Evolutionary conservation across 352 stramenopile species (phyloP).

Genomic region (Phytophthora pisi): DNA sequence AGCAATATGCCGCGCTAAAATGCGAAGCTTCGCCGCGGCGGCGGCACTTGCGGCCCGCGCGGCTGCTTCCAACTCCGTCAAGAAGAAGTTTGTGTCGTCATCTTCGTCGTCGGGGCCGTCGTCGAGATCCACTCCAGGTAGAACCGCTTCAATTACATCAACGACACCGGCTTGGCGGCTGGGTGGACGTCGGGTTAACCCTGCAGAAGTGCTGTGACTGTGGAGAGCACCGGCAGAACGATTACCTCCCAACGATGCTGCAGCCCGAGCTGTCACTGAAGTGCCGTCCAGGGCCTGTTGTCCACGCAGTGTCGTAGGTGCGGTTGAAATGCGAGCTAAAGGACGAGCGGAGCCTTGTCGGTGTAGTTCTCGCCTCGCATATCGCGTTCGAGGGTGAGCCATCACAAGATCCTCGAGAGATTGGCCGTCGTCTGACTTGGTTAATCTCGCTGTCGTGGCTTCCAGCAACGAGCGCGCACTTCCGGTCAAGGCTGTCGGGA

Average conservation of each 20-base stretch:
- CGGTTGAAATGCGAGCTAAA: slow-evolving; percentile 44
- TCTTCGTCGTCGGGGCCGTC: slow-evolving; percentile 39
- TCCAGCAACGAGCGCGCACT: slow-evolving; percentile 15
- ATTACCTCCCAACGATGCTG: slow-evolving; percentile 5
- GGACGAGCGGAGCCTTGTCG: slow-evolving; percentile 33
- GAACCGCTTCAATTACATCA: slow-evolving; percentile 20
- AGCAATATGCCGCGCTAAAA: slow-evolving; percentile 48
- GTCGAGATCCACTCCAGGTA: slow-evolving; percentile 12
- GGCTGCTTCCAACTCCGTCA: slow-evolving; percentile 73
- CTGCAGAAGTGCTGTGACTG: neutral
- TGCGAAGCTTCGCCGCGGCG: slow-evolving; percentile 23
- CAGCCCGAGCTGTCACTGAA: neutral
- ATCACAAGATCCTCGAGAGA: slow-evolving; percentile 31
- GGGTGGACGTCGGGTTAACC: slow-evolving; percentile 3
- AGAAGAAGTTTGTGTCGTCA: slow-evolving; percentile 68
- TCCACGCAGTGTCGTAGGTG: slow-evolving; percentile 15
- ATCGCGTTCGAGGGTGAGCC: slow-evolving; percentile 55
- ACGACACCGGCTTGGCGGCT: slow-evolving; percentile 20
- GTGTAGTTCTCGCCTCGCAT: slow-evolving; percentile 53
- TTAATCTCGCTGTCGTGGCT: slow-evolving; percentile 8
- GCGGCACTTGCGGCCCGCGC: slow-evolving; percentile 25
- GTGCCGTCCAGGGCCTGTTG: slow-evolving; percentile 9
- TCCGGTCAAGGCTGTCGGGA: slow-evolving; percentile 18
- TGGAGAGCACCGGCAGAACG: slow-evolving; percentile 12
- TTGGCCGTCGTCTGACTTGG: slow-evolving; percentile 7